Base-by-base conservation (phyloP, 116 monocot species). In the Zostera marina region DNA sequence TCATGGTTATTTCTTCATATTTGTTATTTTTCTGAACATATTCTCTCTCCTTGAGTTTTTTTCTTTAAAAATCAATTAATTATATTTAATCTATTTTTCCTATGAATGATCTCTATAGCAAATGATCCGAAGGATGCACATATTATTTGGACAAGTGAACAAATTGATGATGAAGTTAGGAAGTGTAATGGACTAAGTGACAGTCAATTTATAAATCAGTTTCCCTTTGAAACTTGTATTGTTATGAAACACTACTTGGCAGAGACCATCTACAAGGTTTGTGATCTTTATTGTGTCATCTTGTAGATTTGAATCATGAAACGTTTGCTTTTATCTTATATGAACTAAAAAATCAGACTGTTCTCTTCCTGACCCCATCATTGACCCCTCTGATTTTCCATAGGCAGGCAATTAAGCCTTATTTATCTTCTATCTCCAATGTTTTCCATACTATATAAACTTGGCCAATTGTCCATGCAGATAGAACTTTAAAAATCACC, bases 241-340 rank as follows among this genome's bases (percentile, higher is more conserved):
- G 87, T 98, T 39, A 90, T 98, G 98, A 98, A 98, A 54, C 98
- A 98, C 68, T 86, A 98, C 62, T 59, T 98, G 44, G 98, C 90
- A 45, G 90, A 98, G 63, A 90, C 98, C n/a, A 98, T 98, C 61
- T 77, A 79, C 44, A 76, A 72, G 98, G 98, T 98, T 41, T 25
- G 41, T 58, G 16, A 59, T 23, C 25, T 61, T 24, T 26, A n/a
- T 42, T 42, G 41, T 54, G 54, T 2, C 25, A 23, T 54, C 24
- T 10, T 59, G 59, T 41, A 57, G 25, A 42, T 20, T 11, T 59
- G 16, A 15, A 12, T 4, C 32, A 56, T 39, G 56, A 38, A 21
- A 19, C 42, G 25, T 41, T 20, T 49, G 19, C 49, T 1, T 49
- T 49, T 32, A 32, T 32, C 32, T 32, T 32, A 32, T 32, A 5